These are phyloP conservation scores for Daldinia concentrica DNA, from an alignment of 495 filamentous ascomycete genomes.

Conservation along the genomic window DNA sequence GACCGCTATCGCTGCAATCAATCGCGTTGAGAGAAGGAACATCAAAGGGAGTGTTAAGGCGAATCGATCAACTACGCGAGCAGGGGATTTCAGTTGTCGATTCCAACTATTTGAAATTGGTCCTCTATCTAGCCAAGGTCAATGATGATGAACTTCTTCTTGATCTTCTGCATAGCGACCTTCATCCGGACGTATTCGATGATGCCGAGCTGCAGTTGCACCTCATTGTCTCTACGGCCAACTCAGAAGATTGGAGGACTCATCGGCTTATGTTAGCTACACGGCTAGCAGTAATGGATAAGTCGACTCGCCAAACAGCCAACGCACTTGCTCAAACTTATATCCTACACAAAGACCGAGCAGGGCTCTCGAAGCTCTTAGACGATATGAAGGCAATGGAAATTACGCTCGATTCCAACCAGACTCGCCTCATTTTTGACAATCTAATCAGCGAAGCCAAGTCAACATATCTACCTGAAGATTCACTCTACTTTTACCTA, in stretches of 20 bases:
- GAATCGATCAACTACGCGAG: constrained; percentile 64
- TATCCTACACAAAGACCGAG: constrained; percentile 31
- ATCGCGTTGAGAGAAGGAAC: constrained; percentile 69
- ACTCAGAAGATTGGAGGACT: constrained; percentile 44
- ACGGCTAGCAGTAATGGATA: constrained; percentile 34
- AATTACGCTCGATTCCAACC: constrained; percentile 30
- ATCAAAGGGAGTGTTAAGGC: constrained; percentile 60
- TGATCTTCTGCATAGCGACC: constrained; percentile 71
- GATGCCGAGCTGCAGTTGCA: constrained; percentile 66
- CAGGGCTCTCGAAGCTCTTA: constrained; percentile 42
- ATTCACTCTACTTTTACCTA: constrained; percentile 41
- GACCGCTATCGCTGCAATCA: constrained; percentile 75
- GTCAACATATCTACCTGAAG: constrained; percentile 16
- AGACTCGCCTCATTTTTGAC: constrained; percentile 36
- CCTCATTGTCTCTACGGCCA: constrained; percentile 38
- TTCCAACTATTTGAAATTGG: constrained; percentile 66
- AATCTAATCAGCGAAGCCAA: constrained; percentile 36
- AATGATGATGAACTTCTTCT: constrained; percentile 65
- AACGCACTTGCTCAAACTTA: constrained; percentile 39
- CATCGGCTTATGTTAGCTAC: constrained; percentile 46
- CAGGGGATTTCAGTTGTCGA: constrained; percentile 66
- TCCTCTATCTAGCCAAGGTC: constrained; percentile 66
- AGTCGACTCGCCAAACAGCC: constrained; percentile 29
- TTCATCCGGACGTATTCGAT: constrained; percentile 79
- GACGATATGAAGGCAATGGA: constrained; percentile 46